Conservation (phyloP, 495 filamentous ascomycete species). For the Hypoxylon crocopeplum region DNA sequence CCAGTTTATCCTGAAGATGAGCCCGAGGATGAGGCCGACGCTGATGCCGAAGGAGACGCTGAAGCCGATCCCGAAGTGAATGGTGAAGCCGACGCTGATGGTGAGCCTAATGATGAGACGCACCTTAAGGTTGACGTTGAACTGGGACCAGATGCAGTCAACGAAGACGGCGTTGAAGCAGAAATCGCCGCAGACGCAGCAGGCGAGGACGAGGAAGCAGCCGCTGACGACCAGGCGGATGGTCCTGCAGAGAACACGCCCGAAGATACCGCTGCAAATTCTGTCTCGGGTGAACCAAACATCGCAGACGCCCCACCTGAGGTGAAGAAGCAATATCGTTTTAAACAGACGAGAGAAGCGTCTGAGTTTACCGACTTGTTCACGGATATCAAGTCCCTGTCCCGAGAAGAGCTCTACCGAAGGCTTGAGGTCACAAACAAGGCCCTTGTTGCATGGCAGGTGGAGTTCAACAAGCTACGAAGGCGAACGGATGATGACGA, state of each 20-base stretch:
- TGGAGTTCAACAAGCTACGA: constrained; percentile 68
- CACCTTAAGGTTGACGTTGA: neutral
- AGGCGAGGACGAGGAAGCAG: neutral
- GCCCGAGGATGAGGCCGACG: constrained; percentile 9
- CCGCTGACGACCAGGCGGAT: constrained; percentile 2
- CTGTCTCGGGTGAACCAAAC: constrained; percentile 18
- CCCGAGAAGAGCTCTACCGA: constrained; percentile 59
- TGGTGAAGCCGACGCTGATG: neutral
- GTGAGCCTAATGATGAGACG: neutral
- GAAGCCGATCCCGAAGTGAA: neutral
- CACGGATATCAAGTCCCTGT: constrained; percentile 44
- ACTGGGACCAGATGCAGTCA: neutral
- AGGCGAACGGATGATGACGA: constrained; percentile 59
- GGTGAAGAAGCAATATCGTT: constrained; percentile 20
- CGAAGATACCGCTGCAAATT: constrained; percentile 31
- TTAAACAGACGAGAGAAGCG: constrained; percentile 45
- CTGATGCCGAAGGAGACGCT: constrained; percentile 1
- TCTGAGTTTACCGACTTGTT: constrained; percentile 44
- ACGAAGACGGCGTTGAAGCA: constrained; percentile 8
- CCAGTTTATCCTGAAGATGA: constrained; percentile 26
- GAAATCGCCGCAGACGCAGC: constrained; percentile 14
- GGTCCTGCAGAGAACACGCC: constrained; percentile 29
- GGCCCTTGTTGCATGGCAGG: constrained; percentile 65
- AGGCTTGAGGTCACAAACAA: constrained; percentile 59
- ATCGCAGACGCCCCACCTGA: neutral